These are phyloP conservation scores for Saussurea involucrata DNA, from an alignment of 129 eudicot genomes.

Conservation along the genomic window DNA sequence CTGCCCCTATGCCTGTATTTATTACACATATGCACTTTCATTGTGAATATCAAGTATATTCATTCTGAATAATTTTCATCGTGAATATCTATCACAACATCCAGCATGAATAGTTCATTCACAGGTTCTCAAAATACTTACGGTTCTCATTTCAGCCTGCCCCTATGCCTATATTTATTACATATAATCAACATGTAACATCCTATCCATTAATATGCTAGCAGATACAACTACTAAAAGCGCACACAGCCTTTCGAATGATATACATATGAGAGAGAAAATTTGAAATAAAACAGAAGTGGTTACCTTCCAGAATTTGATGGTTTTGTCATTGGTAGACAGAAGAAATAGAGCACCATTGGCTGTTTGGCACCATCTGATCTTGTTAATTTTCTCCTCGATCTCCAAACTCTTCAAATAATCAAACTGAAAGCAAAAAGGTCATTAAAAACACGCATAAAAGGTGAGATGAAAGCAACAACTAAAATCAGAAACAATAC, in stretches of 20 bases:
- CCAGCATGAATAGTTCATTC: neutral
- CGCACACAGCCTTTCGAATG: neutral
- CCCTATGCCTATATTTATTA: neutral
- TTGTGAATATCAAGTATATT: neutral
- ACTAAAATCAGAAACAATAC: slow-evolving; percentile 27
- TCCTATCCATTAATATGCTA: neutral
- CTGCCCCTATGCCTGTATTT: neutral
- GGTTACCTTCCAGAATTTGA: slow-evolving; percentile 93
- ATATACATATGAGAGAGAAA: neutral
- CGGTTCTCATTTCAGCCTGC: neutral
- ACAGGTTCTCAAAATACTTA: neutral
- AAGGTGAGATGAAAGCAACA: neutral
- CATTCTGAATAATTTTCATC: neutral
- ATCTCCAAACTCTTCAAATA: slow-evolving; percentile 98
- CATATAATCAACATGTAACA: neutral
- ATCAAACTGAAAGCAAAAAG: slow-evolving; percentile 74
- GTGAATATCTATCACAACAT: neutral
- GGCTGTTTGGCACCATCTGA: slow-evolving; percentile 96
- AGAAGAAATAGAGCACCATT: slow-evolving; percentile 88
- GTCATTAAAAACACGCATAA: neutral
- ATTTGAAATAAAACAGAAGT: neutral
- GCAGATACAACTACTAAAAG: neutral
- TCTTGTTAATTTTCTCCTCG: slow-evolving; percentile 99
- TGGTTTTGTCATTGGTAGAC: slow-evolving; percentile 98
- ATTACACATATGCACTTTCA: neutral